Percentiles rank a stretch among this genome's conserved stretches.
phyloP scores from a whole-genome alignment of 306 rosid genomes.

The Rubus parviflorus region DNA sequence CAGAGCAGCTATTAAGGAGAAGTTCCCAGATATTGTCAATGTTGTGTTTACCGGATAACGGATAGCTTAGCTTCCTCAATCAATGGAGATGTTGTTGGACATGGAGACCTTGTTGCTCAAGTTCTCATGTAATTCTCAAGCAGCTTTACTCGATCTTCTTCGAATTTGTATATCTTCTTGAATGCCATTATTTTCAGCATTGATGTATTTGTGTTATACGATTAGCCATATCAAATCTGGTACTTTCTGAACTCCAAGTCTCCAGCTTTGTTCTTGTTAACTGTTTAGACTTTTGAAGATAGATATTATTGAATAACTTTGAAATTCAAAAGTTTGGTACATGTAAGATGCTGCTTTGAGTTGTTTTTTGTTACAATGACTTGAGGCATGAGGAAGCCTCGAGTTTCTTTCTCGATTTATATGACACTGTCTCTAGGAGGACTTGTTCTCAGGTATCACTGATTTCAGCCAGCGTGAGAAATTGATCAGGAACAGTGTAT shows the following conservation, averaged over 20 bases:
- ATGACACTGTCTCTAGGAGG: conserved; percentile 5
- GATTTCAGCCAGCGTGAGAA: conserved; percentile 44
- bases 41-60: conserved; percentile 53
- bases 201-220: neutral
- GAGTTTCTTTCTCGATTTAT: neutral
- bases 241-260: neutral
- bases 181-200: neutral
- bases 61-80: neutral
- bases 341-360: neutral
- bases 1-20: conserved; percentile 92
- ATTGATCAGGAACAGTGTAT: conserved; percentile 39
- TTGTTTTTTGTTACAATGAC: neutral
- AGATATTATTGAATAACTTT: neutral
- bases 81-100: neutral
- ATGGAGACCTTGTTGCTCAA: neutral
- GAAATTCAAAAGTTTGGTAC: neutral
- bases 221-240: neutral
- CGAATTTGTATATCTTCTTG: neutral
- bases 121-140: neutral
- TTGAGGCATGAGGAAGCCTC: neutral
- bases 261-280: neutral
- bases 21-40: conserved; percentile 73
- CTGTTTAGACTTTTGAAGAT: neutral
- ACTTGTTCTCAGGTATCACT: conserved; percentile 13
- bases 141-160: neutral